Evolutionary conservation across 1,139 yeast genomes (phyloP), one percentile per base, ranked within the genome.

Genomic region (Torulaspora globosa): DNA sequence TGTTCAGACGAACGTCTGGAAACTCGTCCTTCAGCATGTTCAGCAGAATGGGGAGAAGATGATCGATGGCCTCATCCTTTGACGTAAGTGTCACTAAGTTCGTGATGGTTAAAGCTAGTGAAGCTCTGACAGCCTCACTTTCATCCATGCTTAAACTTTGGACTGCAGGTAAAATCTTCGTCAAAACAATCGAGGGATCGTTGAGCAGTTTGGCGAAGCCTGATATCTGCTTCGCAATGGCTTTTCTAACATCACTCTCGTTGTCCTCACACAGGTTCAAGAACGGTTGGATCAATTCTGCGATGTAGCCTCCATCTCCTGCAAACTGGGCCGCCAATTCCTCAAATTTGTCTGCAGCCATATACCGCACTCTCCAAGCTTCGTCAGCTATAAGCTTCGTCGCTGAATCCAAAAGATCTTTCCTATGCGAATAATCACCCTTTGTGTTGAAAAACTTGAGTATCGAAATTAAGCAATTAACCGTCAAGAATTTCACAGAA

Each of bases 301-400:
- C 54, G 78, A 84, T 59, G 82, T 78, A 67, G 72, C 55, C 55
- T 9, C 61, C 59, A 37, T 66, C 58, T 26, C 60, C 57, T 8
- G 75, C 74, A 62, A 90, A 83, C 56, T 82, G 82, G 23, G 70
- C 63, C 3, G 95, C 88, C 51, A 94, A 77, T 54, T 75, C 74
- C 58, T 82, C 86, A 63, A 88, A 90, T 60, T 89, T 78, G 65
- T 90, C 97, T 23, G 97, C 97, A 23, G 96, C 95, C 79, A 95
- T 89, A 70, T 92, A 94, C 61, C 98, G 80, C 47, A 94, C 97
- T 67, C 98, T 83, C 99, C 99, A 94, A 60, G 95, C 85, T 68
- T 88, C 90, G 70, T 94, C 98, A 54, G 75, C 78, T 52, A 87
- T 82, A 55, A 94, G 75, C 55, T 80, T 79, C 52, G 84, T 74